A percentile compares a stretch with the other conserved stretches of the same genome.
These are phyloP conservation scores for Komagataella kurtzmanii DNA, from an alignment of 805 yeast genomes.

Conservation along the genomic window DNA sequence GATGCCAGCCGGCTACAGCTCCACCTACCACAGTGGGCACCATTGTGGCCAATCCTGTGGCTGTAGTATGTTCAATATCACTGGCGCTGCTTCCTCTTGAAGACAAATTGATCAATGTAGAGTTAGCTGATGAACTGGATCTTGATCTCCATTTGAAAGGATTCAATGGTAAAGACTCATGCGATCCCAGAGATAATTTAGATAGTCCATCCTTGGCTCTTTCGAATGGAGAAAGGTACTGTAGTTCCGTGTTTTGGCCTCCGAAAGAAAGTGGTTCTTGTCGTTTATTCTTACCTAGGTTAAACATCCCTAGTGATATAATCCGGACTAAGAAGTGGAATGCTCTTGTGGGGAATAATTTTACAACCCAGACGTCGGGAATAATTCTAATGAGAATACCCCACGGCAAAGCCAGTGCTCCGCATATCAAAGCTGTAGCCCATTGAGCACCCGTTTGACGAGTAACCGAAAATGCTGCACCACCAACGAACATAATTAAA, in stretches of 20 bases:
- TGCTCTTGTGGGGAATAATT: conserved; percentile 48
- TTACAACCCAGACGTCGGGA: conserved; percentile 69
- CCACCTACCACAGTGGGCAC: conserved; percentile 45
- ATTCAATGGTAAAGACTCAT: neutral
- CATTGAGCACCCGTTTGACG: conserved; percentile 79
- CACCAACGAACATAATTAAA: conserved; percentile 92
- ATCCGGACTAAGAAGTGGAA: conserved; percentile 18
- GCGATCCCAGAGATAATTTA: neutral
- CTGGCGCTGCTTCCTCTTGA: conserved; percentile 2
- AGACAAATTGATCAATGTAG: neutral
- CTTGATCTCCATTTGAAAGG: neutral
- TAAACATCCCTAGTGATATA: conserved; percentile 7
- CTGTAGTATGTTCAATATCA: neutral
- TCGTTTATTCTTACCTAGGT: neutral
- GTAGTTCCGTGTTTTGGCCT: neutral
- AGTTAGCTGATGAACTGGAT: neutral
- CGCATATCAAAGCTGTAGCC: conserved; percentile 79
- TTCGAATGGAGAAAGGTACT: conserved; percentile 11
- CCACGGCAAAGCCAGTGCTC: conserved; percentile 66
- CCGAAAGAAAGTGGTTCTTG: neutral
- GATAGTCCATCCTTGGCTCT: conserved; percentile 14
- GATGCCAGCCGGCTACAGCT: conserved; percentile 39
- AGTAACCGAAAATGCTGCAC: conserved; percentile 80
- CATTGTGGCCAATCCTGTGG: conserved; percentile 17
- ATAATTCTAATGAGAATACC: conserved; percentile 66